phyloP scores from a whole-genome alignment of 441 rosid species.

The Eutrema salsugineum region DNA sequence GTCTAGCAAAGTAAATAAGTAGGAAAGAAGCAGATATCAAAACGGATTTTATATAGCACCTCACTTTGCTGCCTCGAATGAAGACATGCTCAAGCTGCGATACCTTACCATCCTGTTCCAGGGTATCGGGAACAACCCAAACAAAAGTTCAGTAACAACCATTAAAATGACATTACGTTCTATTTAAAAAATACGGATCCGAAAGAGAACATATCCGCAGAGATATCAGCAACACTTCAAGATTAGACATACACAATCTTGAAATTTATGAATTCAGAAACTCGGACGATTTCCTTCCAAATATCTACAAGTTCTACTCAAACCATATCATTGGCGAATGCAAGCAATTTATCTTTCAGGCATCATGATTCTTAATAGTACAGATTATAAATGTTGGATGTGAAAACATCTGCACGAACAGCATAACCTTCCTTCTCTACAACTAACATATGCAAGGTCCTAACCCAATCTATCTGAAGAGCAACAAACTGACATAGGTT shows the following conservation, averaged over 20 bases:
- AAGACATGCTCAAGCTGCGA: constrained; percentile 98
- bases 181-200: not conserved
- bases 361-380: not conserved
- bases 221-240: not conserved
- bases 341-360: not conserved
- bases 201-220: not conserved
- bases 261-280: not conserved
- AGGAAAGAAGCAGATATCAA: not conserved
- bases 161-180: not conserved
- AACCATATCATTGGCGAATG: not conserved
- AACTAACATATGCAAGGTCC: not conserved
- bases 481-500: not conserved
- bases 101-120: constrained; percentile 82
- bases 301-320: not conserved
- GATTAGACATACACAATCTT: not conserved
- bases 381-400: not conserved
- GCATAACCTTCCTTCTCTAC: not conserved
- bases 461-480: not conserved
- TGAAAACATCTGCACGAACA: not conserved
- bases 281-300: not conserved
- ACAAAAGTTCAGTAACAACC: not conserved
- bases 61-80: constrained; percentile 97
- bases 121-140: not conserved
- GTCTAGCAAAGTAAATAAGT: not conserved
- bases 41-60: constrained; percentile 38